A percentile compares a stretch with the other conserved stretches of the same genome.
Conservation (phyloP, 768 basidiomycete genomes). For the Trametes gibbosa region DNA sequence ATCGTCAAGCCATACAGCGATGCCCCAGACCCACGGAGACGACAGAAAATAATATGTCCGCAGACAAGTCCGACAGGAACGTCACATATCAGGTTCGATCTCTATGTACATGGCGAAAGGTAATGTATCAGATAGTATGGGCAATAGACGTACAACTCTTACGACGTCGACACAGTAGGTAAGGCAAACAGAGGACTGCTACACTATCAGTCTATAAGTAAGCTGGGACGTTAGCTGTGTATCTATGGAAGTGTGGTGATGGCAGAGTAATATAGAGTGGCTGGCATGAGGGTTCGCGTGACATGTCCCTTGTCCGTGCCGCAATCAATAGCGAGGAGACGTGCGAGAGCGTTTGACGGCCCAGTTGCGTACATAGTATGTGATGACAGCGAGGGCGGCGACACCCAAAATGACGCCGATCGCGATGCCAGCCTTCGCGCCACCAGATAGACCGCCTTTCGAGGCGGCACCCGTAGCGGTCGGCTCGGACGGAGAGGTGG, state of each 20-base stretch:
- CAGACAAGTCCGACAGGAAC: neutral
- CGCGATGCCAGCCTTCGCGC: slow-evolving; percentile 45
- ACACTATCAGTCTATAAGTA: neutral
- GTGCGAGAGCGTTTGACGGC: slow-evolving; percentile 33
- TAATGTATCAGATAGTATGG: neutral
- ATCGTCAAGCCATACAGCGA: no score
- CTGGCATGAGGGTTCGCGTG: no score
- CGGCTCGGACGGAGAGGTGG: slow-evolving; percentile 1
- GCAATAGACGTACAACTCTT: slow-evolving; percentile 4
- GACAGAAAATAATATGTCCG: no score
- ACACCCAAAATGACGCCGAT: slow-evolving; percentile 51
- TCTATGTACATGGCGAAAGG: neutral
- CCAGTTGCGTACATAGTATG: slow-evolving; percentile 52
- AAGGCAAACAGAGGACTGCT: neutral
- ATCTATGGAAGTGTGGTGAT: neutral
- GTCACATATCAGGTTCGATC: neutral
- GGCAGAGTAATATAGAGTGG: neutral
- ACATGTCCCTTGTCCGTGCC: no score
- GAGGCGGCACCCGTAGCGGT: slow-evolving; percentile 23
- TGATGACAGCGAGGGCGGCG: slow-evolving; percentile 35
- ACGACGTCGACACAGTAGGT: neutral
- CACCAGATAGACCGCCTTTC: slow-evolving; percentile 32
- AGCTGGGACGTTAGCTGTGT: neutral
- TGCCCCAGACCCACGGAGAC: no score
- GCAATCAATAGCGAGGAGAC: neutral